Evolutionary conservation across 2,329 filamentous ascomycete species (phyloP).

Genomic region (Claviceps lovelessii): DNA sequence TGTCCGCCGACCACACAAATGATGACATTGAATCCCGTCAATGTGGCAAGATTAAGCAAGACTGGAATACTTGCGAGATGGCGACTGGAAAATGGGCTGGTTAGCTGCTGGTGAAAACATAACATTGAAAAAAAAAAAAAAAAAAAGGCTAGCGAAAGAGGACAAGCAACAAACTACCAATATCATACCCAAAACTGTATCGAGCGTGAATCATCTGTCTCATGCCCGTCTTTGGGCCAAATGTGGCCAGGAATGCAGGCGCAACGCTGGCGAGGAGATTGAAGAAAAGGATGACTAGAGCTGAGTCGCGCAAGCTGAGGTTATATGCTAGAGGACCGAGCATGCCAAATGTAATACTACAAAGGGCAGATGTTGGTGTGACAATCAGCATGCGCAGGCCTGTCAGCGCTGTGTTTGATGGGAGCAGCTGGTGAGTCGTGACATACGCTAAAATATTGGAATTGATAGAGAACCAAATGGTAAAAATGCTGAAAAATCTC

Average conservation of each 20-base stretch:
- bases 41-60: slow-evolving; percentile 46
- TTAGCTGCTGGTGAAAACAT: not conserved
- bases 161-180: not conserved
- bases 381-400: not conserved
- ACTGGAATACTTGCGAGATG: slow-evolving; percentile 46
- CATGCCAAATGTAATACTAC: slow-evolving; percentile 48
- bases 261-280: slow-evolving; percentile 37
- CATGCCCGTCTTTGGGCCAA: slow-evolving; percentile 49
- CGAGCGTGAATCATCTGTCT: slow-evolving; percentile 52
- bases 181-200: slow-evolving; percentile 43
- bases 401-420: not conserved
- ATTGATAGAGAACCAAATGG: slow-evolving; percentile 35
- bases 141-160: not conserved
- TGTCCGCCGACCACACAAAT: slow-evolving; percentile 47
- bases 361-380: not conserved
- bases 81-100: slow-evolving; percentile 19
- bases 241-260: slow-evolving; percentile 41
- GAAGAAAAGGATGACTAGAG: slow-evolving; percentile 51
- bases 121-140: no score
- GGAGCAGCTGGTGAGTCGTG: not conserved
- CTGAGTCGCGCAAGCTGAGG: slow-evolving; percentile 39
- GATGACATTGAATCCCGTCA: slow-evolving; percentile 50
- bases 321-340: slow-evolving; percentile 41
- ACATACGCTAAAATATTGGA: slow-evolving; percentile 31
- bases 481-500: slow-evolving; percentile 30